Base-by-base conservation (phyloP, 2,329 filamentous ascomycete genomes). In the Colletotrichum echinochloae region DNA sequence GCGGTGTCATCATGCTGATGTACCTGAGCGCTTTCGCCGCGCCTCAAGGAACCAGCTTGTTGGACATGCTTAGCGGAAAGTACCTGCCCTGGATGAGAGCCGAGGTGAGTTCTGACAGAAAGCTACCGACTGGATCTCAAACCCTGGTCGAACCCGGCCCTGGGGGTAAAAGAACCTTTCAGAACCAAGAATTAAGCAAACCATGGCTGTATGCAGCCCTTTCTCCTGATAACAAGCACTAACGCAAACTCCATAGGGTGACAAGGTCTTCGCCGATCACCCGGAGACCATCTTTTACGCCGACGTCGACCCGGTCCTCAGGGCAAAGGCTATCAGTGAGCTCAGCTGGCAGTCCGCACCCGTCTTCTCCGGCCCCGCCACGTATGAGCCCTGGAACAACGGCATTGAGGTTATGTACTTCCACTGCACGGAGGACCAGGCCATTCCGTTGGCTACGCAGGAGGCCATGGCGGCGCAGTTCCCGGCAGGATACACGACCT, bases 1-100 rank as follows among this genome's bases (percentile, higher is more conserved):
- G 83, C 0, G 82, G 83, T 5, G 78, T 85, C 1, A 73, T 79
- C 9, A 77, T 77, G 70, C 71, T 79, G 16, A 77, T 81, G 6
- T 84, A 81, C 66, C 62, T 81, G 23, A 63, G 76, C 0, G 78
- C 78, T 0, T 81, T 80, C 14, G 75, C 80, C 5, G 74, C 77
- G 1, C 78, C 77, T 1, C 52, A 68, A 0, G 74, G 73, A 0
- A 70, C 74, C 46, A 76, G 74, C 39, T 72, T 79, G 18, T 67
- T 74, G 14, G 66, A 74, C 2, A 75, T 75, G 68, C 73, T 78
- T 0, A 74, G 75, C 23, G 66, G 66, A 44, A 37, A 65, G 28
- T 73, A 70, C 30, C 46, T 76, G 44, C 76, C 76, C 16, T 78
- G 77, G 77, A 77, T 76, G 76, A 74, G 71, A 16, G 44, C 71